phyloP scores from a whole-genome alignment of 345 rosid genomes.

The Moricandia moricandioides region DNA sequence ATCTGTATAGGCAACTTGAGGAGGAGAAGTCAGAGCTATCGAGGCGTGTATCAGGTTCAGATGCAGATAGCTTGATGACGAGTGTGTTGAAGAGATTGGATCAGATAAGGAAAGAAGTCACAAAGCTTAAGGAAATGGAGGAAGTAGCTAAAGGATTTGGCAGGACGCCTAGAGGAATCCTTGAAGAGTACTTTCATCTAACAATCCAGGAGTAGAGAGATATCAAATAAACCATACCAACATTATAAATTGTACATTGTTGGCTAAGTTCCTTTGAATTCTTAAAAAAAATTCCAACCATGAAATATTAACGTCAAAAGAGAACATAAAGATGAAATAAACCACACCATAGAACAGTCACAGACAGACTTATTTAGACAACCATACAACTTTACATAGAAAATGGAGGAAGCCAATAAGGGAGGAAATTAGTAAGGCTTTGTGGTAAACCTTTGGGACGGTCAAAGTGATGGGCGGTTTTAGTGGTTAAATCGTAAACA shows the following conservation, averaged over 20 bases:
- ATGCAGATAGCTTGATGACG: no score
- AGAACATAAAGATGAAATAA: background rate
- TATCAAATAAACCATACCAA: background rate
- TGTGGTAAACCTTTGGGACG: background rate
- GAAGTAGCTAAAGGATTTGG: constrained; percentile 75
- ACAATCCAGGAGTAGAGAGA: constrained; percentile 35
- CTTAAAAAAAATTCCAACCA: no score
- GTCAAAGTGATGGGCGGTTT: background rate
- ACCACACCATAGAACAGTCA: background rate
- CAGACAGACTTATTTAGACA: background rate
- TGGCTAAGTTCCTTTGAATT: background rate
- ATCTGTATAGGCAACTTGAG: constrained; percentile 64
- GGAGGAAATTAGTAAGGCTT: background rate
- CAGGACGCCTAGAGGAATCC: constrained; percentile 49
- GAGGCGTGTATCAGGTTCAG: constrained; percentile 20
- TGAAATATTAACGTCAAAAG: no score
- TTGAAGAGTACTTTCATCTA: constrained; percentile 54
- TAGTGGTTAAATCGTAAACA: background rate
- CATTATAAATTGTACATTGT: constrained; percentile 13
- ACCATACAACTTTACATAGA: background rate
- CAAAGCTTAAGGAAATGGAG: constrained; percentile 41
- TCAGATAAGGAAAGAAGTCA: no score
- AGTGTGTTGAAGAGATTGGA: no score
- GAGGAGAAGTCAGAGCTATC: constrained; percentile 56
- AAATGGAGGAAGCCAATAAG: constrained; percentile 14